Percentiles rank a stretch among this genome's conserved stretches.
phyloP scores from a whole-genome alignment of 2,329 filamentous ascomycete species.

The Hymenoscyphus fructigenus region DNA sequence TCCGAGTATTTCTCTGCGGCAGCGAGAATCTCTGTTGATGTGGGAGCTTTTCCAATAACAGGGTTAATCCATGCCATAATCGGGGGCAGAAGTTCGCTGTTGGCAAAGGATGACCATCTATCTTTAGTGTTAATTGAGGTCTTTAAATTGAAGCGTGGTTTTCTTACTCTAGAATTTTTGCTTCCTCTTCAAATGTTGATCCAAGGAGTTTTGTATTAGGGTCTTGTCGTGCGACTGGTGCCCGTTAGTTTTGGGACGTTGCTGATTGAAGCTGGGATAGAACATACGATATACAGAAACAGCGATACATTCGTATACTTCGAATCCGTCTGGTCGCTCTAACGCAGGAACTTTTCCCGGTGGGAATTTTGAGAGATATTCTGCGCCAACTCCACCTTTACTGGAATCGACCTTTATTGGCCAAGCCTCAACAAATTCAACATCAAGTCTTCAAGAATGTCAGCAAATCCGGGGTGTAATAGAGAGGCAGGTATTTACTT shows the following conservation, averaged over 20 bases:
- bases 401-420: slow-evolving; percentile 28
- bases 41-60: slow-evolving; percentile 23
- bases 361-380: slow-evolving; percentile 27
- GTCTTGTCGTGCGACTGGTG: slow-evolving; percentile 25
- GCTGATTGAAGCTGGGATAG: neutral
- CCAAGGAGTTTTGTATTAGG: slow-evolving; percentile 24
- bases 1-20: slow-evolving; percentile 22
- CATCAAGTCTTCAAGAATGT: slow-evolving; percentile 19
- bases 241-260: neutral
- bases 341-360: slow-evolving; percentile 26
- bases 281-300: slow-evolving; percentile 16
- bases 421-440: slow-evolving; percentile 24
- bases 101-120: slow-evolving; percentile 28
- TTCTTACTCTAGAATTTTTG: slow-evolving; percentile 19
- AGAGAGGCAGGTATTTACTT: slow-evolving; percentile 6
- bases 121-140: neutral
- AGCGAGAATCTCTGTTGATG: slow-evolving; percentile 23
- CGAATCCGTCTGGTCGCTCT: slow-evolving; percentile 24
- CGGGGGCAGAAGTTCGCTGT: slow-evolving; percentile 26
- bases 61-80: slow-evolving; percentile 31
- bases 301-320: slow-evolving; percentile 26
- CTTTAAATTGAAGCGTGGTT: neutral
- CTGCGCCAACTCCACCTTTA: slow-evolving; percentile 26
- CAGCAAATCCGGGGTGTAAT: neutral
- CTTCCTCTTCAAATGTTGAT: slow-evolving; percentile 23